phyloP scores from a whole-genome alignment of 2,329 filamentous ascomycete genomes.

The Tricladium varicosporioides region DNA sequence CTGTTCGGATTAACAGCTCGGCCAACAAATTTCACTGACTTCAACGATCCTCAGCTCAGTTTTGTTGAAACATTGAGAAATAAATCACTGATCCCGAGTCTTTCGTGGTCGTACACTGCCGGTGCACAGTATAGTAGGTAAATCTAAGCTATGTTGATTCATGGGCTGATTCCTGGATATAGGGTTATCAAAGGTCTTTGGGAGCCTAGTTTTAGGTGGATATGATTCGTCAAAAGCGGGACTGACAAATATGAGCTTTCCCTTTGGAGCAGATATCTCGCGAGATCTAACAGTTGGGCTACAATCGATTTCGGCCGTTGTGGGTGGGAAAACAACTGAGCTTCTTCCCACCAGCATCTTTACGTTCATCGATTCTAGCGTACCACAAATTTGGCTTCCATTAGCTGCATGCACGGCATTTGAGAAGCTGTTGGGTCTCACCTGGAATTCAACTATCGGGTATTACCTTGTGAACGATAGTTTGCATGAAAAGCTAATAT shows the following conservation, averaged over 20 bases:
- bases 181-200: constrained; percentile 33
- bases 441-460: constrained; percentile 33
- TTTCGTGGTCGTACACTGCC: constrained; percentile 42
- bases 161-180: background rate
- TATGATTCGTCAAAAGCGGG: constrained; percentile 40
- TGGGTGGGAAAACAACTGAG: background rate
- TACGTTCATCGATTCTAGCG: constrained; percentile 37
- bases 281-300: constrained; percentile 26
- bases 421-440: constrained; percentile 35
- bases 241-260: constrained; percentile 37
- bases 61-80: constrained; percentile 36
- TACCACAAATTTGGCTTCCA: constrained; percentile 39
- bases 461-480: constrained; percentile 34
- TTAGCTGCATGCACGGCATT: constrained; percentile 34
- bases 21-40: constrained; percentile 36
- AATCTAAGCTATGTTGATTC: background rate
- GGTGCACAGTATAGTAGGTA: constrained; percentile 38
- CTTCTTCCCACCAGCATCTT: constrained; percentile 32
- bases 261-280: constrained; percentile 26
- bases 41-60: constrained; percentile 36
- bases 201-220: constrained; percentile 39
- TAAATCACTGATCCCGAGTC: constrained; percentile 34
- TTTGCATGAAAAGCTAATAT: constrained; percentile 21
- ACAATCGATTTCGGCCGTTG: background rate
- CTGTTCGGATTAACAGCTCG: constrained; percentile 38